Evolutionary conservation across 176 grass and related monocot genomes (phyloP).

Genomic region (Ananas comosus): DNA sequence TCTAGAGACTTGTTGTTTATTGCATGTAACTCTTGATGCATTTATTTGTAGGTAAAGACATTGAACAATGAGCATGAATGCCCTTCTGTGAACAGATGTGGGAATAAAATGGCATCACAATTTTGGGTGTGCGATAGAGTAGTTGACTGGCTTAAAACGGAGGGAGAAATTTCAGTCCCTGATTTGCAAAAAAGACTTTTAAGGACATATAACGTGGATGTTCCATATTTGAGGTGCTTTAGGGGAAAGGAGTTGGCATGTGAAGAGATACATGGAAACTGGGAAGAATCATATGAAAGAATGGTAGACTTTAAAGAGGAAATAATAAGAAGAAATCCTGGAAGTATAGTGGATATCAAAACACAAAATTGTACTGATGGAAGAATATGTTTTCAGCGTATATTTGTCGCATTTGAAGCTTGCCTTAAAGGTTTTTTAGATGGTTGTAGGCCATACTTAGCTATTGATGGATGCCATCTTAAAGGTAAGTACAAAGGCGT

Average conservation of each 20-base stretch:
- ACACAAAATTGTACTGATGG: background rate
- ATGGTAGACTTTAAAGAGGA: constrained; percentile 7
- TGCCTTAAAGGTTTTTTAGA: background rate
- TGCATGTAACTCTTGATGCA: no score
- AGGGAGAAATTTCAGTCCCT: background rate
- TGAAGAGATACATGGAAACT: constrained; percentile 8
- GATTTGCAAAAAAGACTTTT: background rate
- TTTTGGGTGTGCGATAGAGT: background rate
- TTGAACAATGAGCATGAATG: constrained; percentile 3
- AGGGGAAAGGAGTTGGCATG: constrained; percentile 1
- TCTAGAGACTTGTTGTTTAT: no score
- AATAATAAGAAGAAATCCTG: background rate
- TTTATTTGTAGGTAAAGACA: background rate
- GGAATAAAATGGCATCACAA: constrained; percentile 11
- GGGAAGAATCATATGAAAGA: constrained; percentile 1
- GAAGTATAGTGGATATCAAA: background rate
- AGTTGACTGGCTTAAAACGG: constrained; percentile 3
- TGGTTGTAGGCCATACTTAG: background rate
- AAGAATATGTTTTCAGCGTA: no score
- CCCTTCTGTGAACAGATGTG: background rate
- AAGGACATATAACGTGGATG: constrained; percentile 1
- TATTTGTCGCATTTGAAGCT: background rate
- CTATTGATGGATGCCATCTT: background rate
- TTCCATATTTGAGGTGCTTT: background rate
- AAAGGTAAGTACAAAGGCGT: constrained; percentile 9